Conservation (phyloP, 306 rosid genomes). For the Vicia sativa region DNA sequence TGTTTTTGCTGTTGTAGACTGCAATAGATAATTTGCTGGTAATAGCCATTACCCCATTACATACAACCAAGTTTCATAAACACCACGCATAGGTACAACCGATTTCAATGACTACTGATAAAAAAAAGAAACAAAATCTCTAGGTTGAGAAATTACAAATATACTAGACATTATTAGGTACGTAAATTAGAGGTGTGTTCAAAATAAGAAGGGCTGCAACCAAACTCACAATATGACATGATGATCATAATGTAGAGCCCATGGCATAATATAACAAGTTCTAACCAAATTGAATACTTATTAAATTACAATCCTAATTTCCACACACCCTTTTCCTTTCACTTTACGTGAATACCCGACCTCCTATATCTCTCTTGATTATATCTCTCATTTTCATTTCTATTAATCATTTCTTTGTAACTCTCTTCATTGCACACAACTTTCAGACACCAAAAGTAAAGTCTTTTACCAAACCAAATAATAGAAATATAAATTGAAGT, state of each 20-base stretch:
- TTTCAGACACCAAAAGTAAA: not conserved
- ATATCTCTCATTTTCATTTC: not conserved
- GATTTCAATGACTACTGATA: not conserved
- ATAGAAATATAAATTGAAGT: not conserved
- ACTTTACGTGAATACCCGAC: not conserved
- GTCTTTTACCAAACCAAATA: not conserved
- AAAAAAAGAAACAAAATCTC: not conserved
- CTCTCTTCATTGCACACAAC: not conserved
- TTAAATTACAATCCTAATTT: not conserved
- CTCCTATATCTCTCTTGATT: not conserved
- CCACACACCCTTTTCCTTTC: slow-evolving; percentile 4
- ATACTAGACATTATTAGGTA: slow-evolving; percentile 3
- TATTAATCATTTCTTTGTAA: not conserved
- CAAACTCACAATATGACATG: slow-evolving; percentile 11
- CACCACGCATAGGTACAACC: slow-evolving; percentile 1
- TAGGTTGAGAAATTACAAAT: not conserved
- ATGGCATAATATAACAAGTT: slow-evolving; percentile 1
- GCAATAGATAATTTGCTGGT: slow-evolving; percentile 12
- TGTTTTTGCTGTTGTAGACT: slow-evolving; percentile 1
- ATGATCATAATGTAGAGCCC: not conserved
- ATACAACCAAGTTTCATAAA: slow-evolving; percentile 17
- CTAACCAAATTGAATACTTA: not conserved
- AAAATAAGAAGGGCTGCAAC: slow-evolving; percentile 14
- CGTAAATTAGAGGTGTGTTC: not conserved
- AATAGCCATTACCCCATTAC: not conserved